Percentiles rank a stretch among this genome's conserved stretches.
Conservation (phyloP, 164 flowering plant genomes). For the Warburgia ugandensis region DNA sequence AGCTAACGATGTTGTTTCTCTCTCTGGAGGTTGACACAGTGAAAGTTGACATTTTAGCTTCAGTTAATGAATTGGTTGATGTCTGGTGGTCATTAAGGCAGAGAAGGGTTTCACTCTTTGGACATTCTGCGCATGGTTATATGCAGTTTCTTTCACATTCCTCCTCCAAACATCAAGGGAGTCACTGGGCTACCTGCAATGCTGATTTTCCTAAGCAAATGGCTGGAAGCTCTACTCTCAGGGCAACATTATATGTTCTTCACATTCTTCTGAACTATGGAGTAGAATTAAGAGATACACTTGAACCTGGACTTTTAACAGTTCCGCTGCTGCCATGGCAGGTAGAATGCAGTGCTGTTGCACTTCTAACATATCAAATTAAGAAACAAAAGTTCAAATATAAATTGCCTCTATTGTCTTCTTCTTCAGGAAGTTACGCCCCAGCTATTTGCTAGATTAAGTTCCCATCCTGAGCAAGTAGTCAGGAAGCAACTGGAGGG, state of each 20-base stretch:
- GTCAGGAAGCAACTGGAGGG: conserved; percentile 76
- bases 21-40: conserved; percentile 30
- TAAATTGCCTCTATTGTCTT: neutral
- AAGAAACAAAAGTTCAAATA: neutral
- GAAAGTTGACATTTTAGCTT: conserved; percentile 24
- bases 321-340: conserved; percentile 94
- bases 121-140: conserved; percentile 81
- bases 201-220: conserved; percentile 41
- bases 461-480: conserved; percentile 78
- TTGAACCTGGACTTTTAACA: conserved; percentile 67
- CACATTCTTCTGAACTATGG: conserved; percentile 88
- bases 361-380: neutral
- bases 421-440: conserved; percentile 77
- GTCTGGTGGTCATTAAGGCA: conserved; percentile 77
- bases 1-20: conserved; percentile 38
- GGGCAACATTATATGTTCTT: conserved; percentile 71
- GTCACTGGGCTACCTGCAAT: conserved; percentile 26
- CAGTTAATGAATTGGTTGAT: conserved; percentile 44
- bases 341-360: conserved; percentile 28
- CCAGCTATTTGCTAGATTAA: conserved; percentile 90
- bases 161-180: conserved; percentile 35
- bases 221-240: conserved; percentile 47
- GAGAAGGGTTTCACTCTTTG: conserved; percentile 81
- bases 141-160: conserved; percentile 68
- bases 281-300: conserved; percentile 67